Percentiles rank a stretch among this genome's conserved stretches.
These are phyloP conservation scores for Posidonia australis DNA, from an alignment of 106 monocot species.

Conservation along the genomic window DNA sequence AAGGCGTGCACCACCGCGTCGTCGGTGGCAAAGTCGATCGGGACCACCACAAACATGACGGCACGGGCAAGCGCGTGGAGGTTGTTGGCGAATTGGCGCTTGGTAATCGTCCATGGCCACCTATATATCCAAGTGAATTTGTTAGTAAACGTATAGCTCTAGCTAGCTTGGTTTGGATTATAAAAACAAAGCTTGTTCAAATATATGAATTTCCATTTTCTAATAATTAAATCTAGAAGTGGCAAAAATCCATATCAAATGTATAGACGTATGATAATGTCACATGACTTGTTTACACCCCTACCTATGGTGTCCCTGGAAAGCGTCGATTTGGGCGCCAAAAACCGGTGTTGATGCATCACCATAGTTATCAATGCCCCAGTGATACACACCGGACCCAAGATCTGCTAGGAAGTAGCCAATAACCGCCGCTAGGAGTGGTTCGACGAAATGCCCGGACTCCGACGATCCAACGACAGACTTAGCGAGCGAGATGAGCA, in stretches of 20 bases:
- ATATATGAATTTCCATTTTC: no score
- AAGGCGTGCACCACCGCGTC: conserved; percentile 46
- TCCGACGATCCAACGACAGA: not conserved
- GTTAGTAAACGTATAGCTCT: no score
- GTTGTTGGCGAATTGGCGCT: conserved; percentile 62
- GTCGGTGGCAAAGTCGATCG: conserved; percentile 21
- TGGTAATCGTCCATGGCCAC: conserved; percentile 54
- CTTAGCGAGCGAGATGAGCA: conserved; percentile 15
- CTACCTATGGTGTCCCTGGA: conserved; percentile 76
- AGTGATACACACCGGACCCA: conserved; percentile 67
- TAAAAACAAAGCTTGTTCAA: no score
- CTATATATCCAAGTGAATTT: conserved; percentile 8
- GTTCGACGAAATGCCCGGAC: conserved; percentile 2
- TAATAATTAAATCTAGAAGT: no score
- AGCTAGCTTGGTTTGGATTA: no score
- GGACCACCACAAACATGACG: conserved; percentile 26
- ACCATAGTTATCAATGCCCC: conserved; percentile 85
- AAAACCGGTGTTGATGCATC: conserved; percentile 46
- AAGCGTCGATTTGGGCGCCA: conserved; percentile 66
- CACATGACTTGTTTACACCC: not conserved
- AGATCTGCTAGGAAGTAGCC: conserved; percentile 52
- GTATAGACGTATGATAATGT: no score
- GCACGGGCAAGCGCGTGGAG: conserved; percentile 47
- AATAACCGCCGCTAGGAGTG: conserved; percentile 5
- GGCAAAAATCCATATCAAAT: no score